Conservation (phyloP, 345 rosid genomes). For the Corchorus capsularis region DNA sequence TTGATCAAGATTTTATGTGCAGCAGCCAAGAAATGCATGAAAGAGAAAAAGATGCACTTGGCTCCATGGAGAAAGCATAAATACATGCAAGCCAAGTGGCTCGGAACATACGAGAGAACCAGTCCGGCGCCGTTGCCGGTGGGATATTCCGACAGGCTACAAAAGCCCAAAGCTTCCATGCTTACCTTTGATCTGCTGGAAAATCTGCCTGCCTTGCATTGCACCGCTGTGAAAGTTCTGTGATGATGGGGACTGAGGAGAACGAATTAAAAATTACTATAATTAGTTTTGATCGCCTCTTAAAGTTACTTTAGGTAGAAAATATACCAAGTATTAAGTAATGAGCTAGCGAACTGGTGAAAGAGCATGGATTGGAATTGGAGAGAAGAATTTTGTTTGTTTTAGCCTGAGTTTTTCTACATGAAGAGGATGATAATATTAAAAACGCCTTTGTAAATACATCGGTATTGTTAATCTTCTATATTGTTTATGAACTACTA, state of each 20-base stretch:
- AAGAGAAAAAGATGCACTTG: slow-evolving; percentile 83
- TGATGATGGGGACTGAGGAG: slow-evolving; percentile 29
- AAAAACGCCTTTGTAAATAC: too few species aligned
- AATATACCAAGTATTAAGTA: too few species aligned
- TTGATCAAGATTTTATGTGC: slow-evolving; percentile 70
- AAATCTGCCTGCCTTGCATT: slow-evolving; percentile 38
- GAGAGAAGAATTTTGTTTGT: too few species aligned
- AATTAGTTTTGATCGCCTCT: too few species aligned
- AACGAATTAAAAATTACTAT: too few species aligned
- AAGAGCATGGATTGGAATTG: too few species aligned
- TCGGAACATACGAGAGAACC: slow-evolving; percentile 50
- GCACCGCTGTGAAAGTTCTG: slow-evolving; percentile 56
- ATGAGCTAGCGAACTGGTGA: too few species aligned
- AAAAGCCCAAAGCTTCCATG: slow-evolving; percentile 69
- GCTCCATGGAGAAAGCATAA: slow-evolving; percentile 92
- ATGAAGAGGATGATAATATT: too few species aligned
- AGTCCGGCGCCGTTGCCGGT: slow-evolving; percentile 30
- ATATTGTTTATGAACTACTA: too few species aligned
- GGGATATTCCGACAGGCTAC: slow-evolving; percentile 31
- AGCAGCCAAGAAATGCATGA: slow-evolving; percentile 72
- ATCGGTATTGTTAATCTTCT: too few species aligned
- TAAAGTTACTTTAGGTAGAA: too few species aligned
- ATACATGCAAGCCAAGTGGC: slow-evolving; percentile 92
- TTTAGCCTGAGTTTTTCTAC: too few species aligned
- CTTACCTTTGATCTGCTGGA: slow-evolving; percentile 58